phyloP scores from a whole-genome alignment of 179 eudicot genomes.

The Carnegiea gigantea region DNA sequence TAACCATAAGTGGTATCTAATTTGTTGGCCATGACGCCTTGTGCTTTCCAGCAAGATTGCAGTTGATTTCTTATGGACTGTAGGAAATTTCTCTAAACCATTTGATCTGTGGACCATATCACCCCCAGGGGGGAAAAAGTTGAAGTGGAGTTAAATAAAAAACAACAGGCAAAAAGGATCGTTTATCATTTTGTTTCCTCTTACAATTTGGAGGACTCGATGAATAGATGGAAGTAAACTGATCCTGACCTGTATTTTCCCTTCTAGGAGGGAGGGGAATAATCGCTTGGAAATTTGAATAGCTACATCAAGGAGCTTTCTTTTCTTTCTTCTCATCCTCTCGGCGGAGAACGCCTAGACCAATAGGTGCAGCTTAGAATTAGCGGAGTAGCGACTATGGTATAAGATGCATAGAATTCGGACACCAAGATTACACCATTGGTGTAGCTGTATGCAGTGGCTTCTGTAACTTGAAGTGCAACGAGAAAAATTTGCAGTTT shows the following conservation, averaged over 20 bases:
- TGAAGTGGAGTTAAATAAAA: neutral
- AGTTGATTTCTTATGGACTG: constrained; percentile 3
- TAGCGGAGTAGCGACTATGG: neutral
- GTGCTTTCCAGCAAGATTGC: constrained; percentile 26
- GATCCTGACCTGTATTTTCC: constrained; percentile 1
- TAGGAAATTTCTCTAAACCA: neutral
- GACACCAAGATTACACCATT: neutral
- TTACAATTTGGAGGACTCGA: neutral
- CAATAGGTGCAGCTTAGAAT: neutral
- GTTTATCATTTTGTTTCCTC: neutral
- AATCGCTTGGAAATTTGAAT: neutral
- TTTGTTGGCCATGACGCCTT: constrained; percentile 10
- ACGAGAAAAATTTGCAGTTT: neutral
- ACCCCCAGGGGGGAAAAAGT: neutral
- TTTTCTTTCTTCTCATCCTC: too few species aligned
- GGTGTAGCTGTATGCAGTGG: neutral
- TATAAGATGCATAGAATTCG: neutral
- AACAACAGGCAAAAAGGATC: neutral
- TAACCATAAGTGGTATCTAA: constrained; percentile 15
- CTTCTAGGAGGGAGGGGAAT: neutral
- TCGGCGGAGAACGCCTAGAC: neutral
- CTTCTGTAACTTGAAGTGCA: neutral
- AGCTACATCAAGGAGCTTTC: neutral
- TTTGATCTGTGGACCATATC: constrained; percentile 7
- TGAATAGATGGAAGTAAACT: neutral